phyloP scores from a whole-genome alignment of 2,329 filamentous ascomycete species.

The Colletotrichum scovillei region DNA sequence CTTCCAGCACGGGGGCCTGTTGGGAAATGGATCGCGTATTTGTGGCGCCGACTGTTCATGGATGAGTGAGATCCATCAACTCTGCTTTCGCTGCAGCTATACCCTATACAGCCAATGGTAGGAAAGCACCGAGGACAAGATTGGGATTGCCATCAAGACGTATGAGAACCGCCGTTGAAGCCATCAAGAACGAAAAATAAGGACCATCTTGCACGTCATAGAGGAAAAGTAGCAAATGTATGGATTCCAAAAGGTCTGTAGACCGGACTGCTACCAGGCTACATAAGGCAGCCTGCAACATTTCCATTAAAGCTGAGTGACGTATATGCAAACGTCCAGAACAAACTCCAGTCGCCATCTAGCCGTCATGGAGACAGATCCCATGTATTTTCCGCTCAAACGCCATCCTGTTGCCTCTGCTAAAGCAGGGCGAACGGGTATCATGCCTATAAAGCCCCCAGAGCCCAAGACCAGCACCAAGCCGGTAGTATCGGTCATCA shows the following conservation, averaged over 20 bases:
- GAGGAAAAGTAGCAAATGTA: not conserved
- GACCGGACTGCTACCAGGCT: conserved; percentile 4
- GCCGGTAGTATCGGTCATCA: not conserved
- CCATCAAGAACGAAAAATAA: not conserved
- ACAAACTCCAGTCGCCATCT: conserved; percentile 27
- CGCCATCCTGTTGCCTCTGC: conserved; percentile 20
- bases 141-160: not conserved
- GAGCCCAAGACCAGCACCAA: conserved; percentile 18
- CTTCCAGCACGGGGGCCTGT: not conserved
- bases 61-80: not conserved
- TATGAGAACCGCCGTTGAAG: not conserved
- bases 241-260: not conserved
- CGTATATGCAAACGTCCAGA: conserved; percentile 24
- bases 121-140: not conserved
- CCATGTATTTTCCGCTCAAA: conserved; percentile 21
- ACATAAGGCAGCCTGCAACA: not conserved
- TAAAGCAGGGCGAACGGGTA: not conserved
- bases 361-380: not conserved
- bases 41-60: not conserved
- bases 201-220: not conserved
- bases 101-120: not conserved
- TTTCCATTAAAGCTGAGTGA: not conserved
- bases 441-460: conserved; percentile 26
- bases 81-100: not conserved
- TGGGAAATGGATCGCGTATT: not conserved